Evolutionary conservation across 2,329 filamentous ascomycete genomes (phyloP).

Genomic region (Dactylellina cionopaga): DNA sequence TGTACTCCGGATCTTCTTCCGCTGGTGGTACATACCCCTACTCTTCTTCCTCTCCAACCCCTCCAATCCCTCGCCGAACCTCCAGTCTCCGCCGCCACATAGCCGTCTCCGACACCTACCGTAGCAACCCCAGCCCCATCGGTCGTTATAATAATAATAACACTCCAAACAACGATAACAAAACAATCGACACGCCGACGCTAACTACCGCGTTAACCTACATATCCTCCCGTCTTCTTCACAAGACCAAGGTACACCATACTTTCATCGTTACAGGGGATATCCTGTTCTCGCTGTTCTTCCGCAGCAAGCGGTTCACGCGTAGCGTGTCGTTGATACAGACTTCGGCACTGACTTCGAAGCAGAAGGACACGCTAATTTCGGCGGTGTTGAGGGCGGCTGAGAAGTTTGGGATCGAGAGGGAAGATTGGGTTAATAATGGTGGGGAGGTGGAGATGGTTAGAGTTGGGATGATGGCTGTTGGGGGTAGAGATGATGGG

Average conservation of each 20-base stretch:
- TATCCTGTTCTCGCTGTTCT: constrained; percentile 45
- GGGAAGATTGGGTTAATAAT: constrained; percentile 49
- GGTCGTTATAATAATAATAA: background rate
- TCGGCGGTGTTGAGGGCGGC: constrained; percentile 12
- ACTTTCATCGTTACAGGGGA: constrained; percentile 43
- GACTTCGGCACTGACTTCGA: constrained; percentile 7
- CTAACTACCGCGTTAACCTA: constrained; percentile 39
- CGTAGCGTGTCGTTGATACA: constrained; percentile 23
- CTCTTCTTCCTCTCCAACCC: constrained; percentile 27
- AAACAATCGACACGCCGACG: constrained; percentile 31
- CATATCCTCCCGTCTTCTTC: constrained; percentile 32
- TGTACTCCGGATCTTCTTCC: constrained; percentile 29
- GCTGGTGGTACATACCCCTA: background rate
- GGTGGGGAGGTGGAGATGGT: constrained; percentile 24
- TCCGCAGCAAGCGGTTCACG: constrained; percentile 16
- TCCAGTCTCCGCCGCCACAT: background rate
- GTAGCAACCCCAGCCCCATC: background rate
- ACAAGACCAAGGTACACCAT: constrained; percentile 50
- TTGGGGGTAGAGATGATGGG: background rate
- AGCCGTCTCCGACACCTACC: background rate
- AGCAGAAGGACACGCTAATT: constrained; percentile 34
- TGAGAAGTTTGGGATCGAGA: constrained; percentile 33
- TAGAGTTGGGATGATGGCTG: background rate
- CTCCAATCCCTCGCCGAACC: constrained; percentile 7
- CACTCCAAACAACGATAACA: background rate